Evolutionary conservation across 805 yeast species (phyloP).

Genomic region (Teunomyces kruisii): DNA sequence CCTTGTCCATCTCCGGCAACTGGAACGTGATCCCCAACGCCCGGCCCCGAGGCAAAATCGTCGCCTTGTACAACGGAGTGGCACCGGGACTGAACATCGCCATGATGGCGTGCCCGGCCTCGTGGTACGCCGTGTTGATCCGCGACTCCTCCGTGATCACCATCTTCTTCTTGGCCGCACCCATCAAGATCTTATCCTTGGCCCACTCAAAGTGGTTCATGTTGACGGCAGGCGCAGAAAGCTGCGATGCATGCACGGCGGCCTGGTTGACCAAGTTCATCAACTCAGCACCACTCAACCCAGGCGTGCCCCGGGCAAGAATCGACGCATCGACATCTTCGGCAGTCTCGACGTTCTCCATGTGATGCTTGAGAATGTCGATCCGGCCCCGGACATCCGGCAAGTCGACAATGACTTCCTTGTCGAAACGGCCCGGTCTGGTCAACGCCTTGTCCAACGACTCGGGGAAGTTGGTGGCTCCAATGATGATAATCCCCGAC

Average conservation of each 20-base stretch:
- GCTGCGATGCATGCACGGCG: conserved; percentile 93
- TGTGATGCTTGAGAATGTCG: conserved; percentile 87
- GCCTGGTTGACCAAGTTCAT: conserved; percentile 97
- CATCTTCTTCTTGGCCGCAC: conserved; percentile 97
- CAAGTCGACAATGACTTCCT: conserved; percentile 88
- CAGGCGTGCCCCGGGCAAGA: conserved; percentile 96
- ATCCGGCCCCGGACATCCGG: conserved; percentile 98
- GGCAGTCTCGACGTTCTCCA: conserved; percentile 85
- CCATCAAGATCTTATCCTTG: conserved; percentile 95
- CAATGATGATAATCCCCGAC: conserved; percentile 91
- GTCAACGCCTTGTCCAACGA: conserved; percentile 94
- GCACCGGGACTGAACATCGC: conserved; percentile 95
- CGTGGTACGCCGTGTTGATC: conserved; percentile 94
- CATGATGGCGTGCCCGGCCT: conserved; percentile 99
- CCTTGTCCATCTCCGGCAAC: conserved; percentile 96
- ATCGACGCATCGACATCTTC: conserved; percentile 83
- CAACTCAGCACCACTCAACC: conserved; percentile 96
- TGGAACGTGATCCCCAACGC: conserved; percentile 97
- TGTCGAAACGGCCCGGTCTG: conserved; percentile 97
- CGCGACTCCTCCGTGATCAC: conserved; percentile 94
- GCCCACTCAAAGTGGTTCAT: conserved; percentile 98
- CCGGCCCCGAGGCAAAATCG: conserved; percentile 93
- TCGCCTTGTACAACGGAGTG: conserved; percentile 93
- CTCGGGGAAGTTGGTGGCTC: conserved; percentile 98
- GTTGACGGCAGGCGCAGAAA: conserved; percentile 84